Base-by-base conservation (phyloP, 352 stramenopile species). In the Pythium chondricola region DNA sequence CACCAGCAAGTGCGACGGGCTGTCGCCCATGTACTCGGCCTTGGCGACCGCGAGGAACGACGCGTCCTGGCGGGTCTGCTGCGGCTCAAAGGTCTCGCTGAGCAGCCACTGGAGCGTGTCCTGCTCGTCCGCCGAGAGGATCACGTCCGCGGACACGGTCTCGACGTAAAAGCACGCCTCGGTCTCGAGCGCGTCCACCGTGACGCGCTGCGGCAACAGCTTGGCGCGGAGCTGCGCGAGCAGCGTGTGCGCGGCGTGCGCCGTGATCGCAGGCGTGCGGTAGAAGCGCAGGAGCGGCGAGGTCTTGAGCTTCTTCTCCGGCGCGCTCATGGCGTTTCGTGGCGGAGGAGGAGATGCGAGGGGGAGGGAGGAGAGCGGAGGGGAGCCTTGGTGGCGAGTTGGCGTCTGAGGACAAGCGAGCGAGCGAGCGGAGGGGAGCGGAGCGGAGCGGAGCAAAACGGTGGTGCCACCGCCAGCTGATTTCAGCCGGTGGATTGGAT, bases 81-180 rank as follows among this genome's bases (percentile, higher is more conserved):
- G 72, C 40, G 79, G 82, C 63, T 98, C 93, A 63, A 98, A 99
- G 5, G 96, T 99, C 75, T 99, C 96, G 44, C 79, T 83, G 20
- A 98, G 76, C 32, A 99, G 75, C 96, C 95, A 99, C 57, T 95
- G 82, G 27, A 98, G 73, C 42, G 63, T 76, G 14, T 87, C 68
- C 37, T 83, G 65, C 21, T 97, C 70, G 7, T 63, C 53, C 11
- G 47, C 32, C 17, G 61, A 74, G 17, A 95, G 64, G 57, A 65
- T 18, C 7, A 21, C 21, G 22, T 45, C 62, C 29, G 20, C 45
- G 53, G 26, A 42, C 35, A 45, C 42, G 14, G 88, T 73, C 61
- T 97, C 79, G 11, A 99, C 81, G 71, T 98, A 98, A 71, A 98
- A 99, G 69, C 95, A 98, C 61, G 72, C 91, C 78, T 99, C 96